Base-by-base conservation (phyloP, 371 early-diverging fungal genomes). In the Apophysomyces trapeziformis region DNA sequence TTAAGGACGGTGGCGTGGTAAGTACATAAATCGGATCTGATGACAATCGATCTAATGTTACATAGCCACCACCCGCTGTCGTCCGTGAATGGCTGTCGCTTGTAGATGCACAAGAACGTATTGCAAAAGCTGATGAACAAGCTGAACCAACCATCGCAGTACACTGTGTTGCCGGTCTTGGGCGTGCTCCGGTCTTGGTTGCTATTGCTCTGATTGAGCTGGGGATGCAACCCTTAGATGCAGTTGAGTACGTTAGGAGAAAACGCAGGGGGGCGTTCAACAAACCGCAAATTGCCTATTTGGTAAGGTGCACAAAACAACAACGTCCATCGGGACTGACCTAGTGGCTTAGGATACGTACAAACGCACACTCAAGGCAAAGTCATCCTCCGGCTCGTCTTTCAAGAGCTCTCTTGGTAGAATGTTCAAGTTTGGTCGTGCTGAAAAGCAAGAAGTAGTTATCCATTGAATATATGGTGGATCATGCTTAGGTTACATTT, bases 81-180 rank as follows among this genome's bases (percentile, higher is more conserved):
- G 84, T 94, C 44, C 78, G 79, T 65, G 82, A 83, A 45, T 95
- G 93, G 93, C 79, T 94, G 9, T 77, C 78, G 63, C 75, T 94
- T 38, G 87, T 93, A 11, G 80, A 84, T 60, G 56, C 64, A 18
- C 82, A 84, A 50, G 69, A 80, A 56, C 66, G 70, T 41, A 67
- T 69, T 60, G 77, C 73, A 21, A 37, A 56, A 61, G 9, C 70
- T 45, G 54, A 66, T 46, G 50, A 73, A 65, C 57, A 66, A 74
- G 69, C 70, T 26, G 75, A 76, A 6, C 83, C 82, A 7, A 90
- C 92, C 0, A 89, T 93, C 60, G 94, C 92, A 0, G 90, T 93
- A 8, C 94, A 93, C 70, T 93, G 94, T 68, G 93, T 93, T 5
- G 93, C 94, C 11, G 94, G 94, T 9, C 79, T 93, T 12, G 93